A percentile compares a stretch with the other conserved stretches of the same genome.
Evolutionary conservation across 441 rosid species (phyloP).

Genomic region (Euphorbia celastroides): DNA sequence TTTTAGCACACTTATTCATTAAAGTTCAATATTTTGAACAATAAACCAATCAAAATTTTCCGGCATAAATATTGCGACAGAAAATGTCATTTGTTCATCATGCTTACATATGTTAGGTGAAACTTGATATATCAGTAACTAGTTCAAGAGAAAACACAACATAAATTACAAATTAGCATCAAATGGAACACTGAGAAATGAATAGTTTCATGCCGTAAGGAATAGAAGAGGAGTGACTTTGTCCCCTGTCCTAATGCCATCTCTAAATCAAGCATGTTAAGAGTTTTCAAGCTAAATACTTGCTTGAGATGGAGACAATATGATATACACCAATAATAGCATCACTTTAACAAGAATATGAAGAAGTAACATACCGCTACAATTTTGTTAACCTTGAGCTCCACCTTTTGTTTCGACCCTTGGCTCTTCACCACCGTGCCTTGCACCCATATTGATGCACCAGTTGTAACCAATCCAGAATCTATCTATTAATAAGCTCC

Average conservation of each 20-base stretch:
- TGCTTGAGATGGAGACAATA: background rate
- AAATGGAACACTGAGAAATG: background rate
- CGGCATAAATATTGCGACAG: background rate
- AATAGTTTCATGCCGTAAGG: background rate
- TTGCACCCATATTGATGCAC: slow-evolving; percentile 82
- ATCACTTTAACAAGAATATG: slow-evolving; percentile 7
- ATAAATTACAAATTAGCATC: background rate
- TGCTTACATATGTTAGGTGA: no score
- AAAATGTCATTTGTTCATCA: background rate
- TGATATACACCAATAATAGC: background rate
- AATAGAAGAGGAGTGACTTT: background rate
- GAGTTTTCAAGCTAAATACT: background rate
- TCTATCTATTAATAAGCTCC: slow-evolving; percentile 47
- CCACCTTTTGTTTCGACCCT: slow-evolving; percentile 87
- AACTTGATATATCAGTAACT: background rate
- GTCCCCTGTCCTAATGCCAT: background rate
- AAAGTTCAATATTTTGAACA: background rate
- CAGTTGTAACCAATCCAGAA: slow-evolving; percentile 69
- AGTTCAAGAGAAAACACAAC: background rate
- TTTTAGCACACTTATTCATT: background rate
- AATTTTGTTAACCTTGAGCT: slow-evolving; percentile 71
- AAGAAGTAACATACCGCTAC: slow-evolving; percentile 45
- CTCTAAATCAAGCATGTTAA: background rate
- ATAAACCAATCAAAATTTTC: background rate
- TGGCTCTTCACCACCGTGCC: slow-evolving; percentile 80